Evolutionary conservation across 2,329 filamentous ascomycete genomes (phyloP), one percentile per base, ranked within the genome.

Genomic region (Tolypocladium nubicola): DNA sequence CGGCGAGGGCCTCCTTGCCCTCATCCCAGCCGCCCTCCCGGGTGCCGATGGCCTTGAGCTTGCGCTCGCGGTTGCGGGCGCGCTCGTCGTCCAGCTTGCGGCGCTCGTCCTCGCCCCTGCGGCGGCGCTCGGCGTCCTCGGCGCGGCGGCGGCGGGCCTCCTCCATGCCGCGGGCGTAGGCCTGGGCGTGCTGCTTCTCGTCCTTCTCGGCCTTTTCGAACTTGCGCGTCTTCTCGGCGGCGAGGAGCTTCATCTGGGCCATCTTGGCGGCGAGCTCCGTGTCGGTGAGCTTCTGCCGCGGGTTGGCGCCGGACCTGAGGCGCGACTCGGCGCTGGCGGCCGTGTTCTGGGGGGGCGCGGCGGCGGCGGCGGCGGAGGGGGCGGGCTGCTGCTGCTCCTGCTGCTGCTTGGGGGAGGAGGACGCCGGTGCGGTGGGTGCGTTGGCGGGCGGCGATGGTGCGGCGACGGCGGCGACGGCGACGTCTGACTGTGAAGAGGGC

Each of bases 231-330:
- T 81, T 82, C 66, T 85, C 82, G 0, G 78, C 80, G 0, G 77
- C 75, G 0, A 82, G 67, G 10, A 85, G 74, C 57, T 82, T 81
- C 79, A 84, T 84, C 66, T 80, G 73, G 63, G 80, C 79, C 78
- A 86, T 82, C 66, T 83, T 84, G 59, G 73, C 77, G 0, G 80
- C 74, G 4, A 86, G 76, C 68, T 86, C 79, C 1, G 73, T 70
- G 0, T 86, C 81, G 0, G 82, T 84, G 35, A 84, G 76, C 69
- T 85, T 85, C 30, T 78, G 78, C 13, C 81, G 79, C 30, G 82
- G 81, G 70, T 83, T 84, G 14, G 76, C 78, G 58, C 82, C 82
- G 1, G 80, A 83, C 56, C 73, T 71, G 11, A 80, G 66, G 11
- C 82, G 80, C 10, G 71, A 65, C 50, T 74, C 70, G 7, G 70